phyloP scores from a whole-genome alignment of 2,329 filamentous ascomycete genomes.

The Epicoccum nigrum region DNA sequence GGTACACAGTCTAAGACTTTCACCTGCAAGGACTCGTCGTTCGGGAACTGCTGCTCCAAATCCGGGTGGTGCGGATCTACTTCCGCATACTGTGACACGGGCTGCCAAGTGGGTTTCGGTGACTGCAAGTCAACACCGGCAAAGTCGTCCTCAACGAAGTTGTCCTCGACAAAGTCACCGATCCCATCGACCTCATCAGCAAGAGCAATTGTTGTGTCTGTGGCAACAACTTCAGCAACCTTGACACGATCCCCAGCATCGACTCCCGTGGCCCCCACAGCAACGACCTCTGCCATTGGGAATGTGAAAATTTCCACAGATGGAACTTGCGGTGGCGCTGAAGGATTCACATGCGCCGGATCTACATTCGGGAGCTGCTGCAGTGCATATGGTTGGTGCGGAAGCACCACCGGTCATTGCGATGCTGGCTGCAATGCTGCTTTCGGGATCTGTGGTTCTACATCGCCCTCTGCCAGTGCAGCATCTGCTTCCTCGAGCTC shows the following conservation, averaged over 20 bases:
- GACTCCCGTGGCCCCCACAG: neutral
- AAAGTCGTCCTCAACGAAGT: neutral
- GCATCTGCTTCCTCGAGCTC: conserved; percentile 3
- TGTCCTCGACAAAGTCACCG: neutral
- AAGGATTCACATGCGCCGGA: conserved; percentile 19
- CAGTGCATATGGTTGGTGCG: conserved; percentile 24
- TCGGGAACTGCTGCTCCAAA: conserved; percentile 55
- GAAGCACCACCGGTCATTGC: conserved; percentile 19
- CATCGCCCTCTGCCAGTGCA: neutral
- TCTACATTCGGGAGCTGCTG: conserved; percentile 24
- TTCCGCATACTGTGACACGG: conserved; percentile 35
- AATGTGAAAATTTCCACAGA: conserved; percentile 16
- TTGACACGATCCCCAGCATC: neutral
- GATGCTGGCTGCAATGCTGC: conserved; percentile 17
- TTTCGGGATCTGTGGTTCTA: conserved; percentile 23
- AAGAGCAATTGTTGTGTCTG: conserved; percentile 1
- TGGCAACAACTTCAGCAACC: neutral
- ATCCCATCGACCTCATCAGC: conserved; percentile 3
- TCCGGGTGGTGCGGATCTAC: conserved; percentile 51
- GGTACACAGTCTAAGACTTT: conserved; percentile 2
- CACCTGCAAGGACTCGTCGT: conserved; percentile 52
- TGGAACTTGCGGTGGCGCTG: conserved; percentile 17
- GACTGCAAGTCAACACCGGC: conserved; percentile 25
- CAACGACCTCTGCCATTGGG: conserved; percentile 3
- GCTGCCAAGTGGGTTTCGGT: conserved; percentile 44